Conservation (phyloP, 2,329 filamentous ascomycete species). For the Pyricularia sp. region DNA sequence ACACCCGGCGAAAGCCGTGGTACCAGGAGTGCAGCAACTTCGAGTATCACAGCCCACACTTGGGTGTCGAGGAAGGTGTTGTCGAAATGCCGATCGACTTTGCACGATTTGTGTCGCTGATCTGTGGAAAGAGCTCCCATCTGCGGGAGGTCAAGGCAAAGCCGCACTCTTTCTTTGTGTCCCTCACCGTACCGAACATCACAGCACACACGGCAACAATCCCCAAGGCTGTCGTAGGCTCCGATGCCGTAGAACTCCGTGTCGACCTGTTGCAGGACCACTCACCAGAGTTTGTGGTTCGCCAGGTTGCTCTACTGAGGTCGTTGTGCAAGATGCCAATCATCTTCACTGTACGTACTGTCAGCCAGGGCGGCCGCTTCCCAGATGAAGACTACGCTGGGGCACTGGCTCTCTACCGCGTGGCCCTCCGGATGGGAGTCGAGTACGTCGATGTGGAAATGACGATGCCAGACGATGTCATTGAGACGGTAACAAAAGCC, state of each 20-base stretch:
- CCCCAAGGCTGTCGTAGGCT: conserved; percentile 67
- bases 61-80: conserved; percentile 24
- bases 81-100: conserved; percentile 56
- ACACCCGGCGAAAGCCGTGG: conserved; percentile 79
- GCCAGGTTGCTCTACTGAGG: conserved; percentile 73
- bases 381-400: conserved; percentile 66
- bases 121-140: conserved; percentile 40
- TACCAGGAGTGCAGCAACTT: conserved; percentile 91
- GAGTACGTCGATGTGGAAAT: conserved; percentile 95
- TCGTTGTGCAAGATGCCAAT: conserved; percentile 58
- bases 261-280: conserved; percentile 80
- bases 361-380: conserved; percentile 79
- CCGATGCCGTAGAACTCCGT: conserved; percentile 89
- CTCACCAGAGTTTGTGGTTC: conserved; percentile 65
- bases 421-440: conserved; percentile 73
- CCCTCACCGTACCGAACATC: conserved; percentile 74
- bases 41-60: conserved; percentile 76
- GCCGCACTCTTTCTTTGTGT: conserved; percentile 83
- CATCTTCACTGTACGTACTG: conserved; percentile 85
- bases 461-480: conserved; percentile 67
- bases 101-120: conserved; percentile 58
- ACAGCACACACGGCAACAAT: conserved; percentile 54
- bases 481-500: conserved; percentile 49
- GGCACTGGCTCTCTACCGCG: conserved; percentile 64
- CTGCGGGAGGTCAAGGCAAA: conserved; percentile 49